Evolutionary conservation across 768 basidiomycete genomes (phyloP).

Genomic region (Pleurotus giganteus): DNA sequence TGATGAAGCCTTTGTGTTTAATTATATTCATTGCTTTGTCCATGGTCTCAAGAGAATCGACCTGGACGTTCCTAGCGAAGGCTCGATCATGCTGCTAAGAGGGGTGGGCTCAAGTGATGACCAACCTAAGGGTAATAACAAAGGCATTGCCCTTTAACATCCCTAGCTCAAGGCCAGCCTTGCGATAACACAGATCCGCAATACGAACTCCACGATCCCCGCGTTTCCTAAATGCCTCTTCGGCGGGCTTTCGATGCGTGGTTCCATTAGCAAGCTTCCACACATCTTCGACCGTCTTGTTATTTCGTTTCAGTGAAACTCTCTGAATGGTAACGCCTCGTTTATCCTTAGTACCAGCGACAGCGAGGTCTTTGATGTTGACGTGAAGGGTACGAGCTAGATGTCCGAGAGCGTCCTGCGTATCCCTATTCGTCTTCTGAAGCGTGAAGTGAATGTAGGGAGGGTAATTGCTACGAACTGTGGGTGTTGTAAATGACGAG

Average conservation of each 20-base stretch:
- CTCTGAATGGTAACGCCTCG: constrained; percentile 95
- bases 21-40: constrained; percentile 75
- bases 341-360: constrained; percentile 98
- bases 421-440: constrained; percentile 97
- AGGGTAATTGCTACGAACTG: constrained; percentile 65
- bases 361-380: constrained; percentile 76
- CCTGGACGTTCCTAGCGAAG: constrained; percentile 73
- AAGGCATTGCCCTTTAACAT: constrained; percentile 98
- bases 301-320: constrained; percentile 76
- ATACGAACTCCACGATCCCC: constrained; percentile 90
- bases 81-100: background rate
- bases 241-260: constrained; percentile 48
- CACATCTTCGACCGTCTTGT: constrained; percentile 75
- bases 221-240: constrained; percentile 63
- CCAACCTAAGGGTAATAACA: constrained; percentile 87
- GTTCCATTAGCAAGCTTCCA: constrained; percentile 82
- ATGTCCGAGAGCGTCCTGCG: constrained; percentile 87
- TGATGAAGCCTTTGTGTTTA: constrained; percentile 89
- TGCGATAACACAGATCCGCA: constrained; percentile 83
- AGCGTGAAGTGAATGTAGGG: constrained; percentile 95
- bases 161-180: constrained; percentile 82
- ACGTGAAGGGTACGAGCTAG: constrained; percentile 78
- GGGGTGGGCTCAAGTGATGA: background rate
- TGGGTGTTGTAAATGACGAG: constrained; percentile 4
- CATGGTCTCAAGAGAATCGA: constrained; percentile 67